These are phyloP conservation scores for Adansonia digitata DNA, from an alignment of 345 rosid genomes.

Conservation along the genomic window DNA sequence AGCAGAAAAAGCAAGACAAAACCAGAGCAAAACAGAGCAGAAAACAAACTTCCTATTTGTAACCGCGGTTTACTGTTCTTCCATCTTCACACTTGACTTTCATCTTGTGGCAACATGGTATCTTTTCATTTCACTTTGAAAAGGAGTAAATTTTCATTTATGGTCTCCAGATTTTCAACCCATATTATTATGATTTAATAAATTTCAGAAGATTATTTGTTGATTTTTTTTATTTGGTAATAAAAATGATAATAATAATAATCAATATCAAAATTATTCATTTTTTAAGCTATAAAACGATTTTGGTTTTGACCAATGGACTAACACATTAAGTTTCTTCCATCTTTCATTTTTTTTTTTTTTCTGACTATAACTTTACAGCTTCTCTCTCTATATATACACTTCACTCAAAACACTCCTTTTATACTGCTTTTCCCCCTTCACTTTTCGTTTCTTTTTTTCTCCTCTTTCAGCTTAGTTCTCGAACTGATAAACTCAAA, in stretches of 20 bases:
- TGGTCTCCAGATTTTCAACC: too few species aligned
- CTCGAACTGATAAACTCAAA: conserved; percentile 30
- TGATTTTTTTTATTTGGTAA: background rate
- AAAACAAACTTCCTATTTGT: background rate
- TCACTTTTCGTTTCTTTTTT: conserved; percentile 1
- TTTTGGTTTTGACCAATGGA: conserved; percentile 42
- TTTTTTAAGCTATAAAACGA: conserved; percentile 5
- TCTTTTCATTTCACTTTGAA: background rate
- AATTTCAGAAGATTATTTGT: too few species aligned
- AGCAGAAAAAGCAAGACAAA: background rate
- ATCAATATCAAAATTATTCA: background rate
- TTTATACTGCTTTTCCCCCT: conserved; percentile 12
- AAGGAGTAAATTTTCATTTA: too few species aligned
- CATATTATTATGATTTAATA: too few species aligned
- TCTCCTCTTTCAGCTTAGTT: conserved; percentile 7
- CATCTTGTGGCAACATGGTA: background rate
- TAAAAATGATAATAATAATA: too few species aligned
- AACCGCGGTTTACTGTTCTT: background rate
- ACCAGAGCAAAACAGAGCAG: background rate
- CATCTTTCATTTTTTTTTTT: too few species aligned
- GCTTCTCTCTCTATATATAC: conserved; percentile 12
- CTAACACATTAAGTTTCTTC: conserved; percentile 11
- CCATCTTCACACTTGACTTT: background rate
- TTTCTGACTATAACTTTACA: background rate
- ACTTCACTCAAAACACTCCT: background rate